Conservation (phyloP, 2,329 filamentous ascomycete genomes). For the Phialocephala sp. region DNA sequence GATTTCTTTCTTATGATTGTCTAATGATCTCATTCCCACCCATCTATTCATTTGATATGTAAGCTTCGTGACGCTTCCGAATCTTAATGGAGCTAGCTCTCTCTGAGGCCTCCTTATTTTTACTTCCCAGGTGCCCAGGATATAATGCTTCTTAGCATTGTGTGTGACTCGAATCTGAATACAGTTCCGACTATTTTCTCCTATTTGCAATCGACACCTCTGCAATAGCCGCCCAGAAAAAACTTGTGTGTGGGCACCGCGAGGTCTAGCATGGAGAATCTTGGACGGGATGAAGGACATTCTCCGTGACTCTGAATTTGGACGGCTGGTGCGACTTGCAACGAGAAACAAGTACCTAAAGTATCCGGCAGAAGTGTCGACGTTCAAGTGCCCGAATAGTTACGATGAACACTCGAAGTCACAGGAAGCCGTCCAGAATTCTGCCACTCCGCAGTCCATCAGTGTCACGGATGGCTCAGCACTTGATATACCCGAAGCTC, state of each 20-base stretch:
- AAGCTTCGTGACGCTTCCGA: neutral
- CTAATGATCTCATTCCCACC: neutral
- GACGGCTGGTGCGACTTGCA: slow-evolving; percentile 5
- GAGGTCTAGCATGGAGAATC: neutral
- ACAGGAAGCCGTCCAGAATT: neutral
- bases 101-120: neutral
- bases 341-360: neutral
- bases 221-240: neutral
- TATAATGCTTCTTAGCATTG: neutral
- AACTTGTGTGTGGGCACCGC: neutral
- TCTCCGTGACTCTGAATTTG: slow-evolving; percentile 2
- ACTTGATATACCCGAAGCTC: neutral
- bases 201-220: neutral
- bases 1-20: neutral
- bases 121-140: neutral
- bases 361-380: slow-evolving; percentile 4
- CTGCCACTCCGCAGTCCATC: neutral
- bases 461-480: neutral
- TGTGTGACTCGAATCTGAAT: neutral
- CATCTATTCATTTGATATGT: neutral
- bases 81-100: neutral
- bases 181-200: neutral
- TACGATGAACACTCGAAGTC: neutral
- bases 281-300: slow-evolving; percentile 8
- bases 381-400: slow-evolving; percentile 2